phyloP scores from a whole-genome alignment of 169 alveolate genomes.

The Eimeria zaria region DNA sequence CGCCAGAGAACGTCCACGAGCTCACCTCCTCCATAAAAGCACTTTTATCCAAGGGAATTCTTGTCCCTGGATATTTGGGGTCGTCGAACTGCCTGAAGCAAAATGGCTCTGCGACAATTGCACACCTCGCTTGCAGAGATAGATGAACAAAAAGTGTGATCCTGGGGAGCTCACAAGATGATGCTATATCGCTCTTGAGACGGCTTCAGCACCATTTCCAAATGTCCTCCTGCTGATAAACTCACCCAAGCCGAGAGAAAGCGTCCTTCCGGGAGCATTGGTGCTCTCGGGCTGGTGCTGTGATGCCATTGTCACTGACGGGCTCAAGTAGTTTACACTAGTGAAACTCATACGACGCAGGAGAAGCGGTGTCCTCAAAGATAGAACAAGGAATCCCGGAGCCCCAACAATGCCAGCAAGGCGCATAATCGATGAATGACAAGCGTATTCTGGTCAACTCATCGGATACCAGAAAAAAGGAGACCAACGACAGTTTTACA shows the following conservation, averaged over 20 bases:
- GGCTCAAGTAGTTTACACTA: neutral
- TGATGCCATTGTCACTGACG: neutral
- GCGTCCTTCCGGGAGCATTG: neutral
- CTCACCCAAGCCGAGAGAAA: slow-evolving; percentile 47
- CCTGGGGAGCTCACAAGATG: neutral
- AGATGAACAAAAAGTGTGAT: neutral
- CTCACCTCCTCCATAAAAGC: slow-evolving; percentile 68
- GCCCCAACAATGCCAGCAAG: neutral
- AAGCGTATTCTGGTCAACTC: neutral
- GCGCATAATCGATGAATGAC: neutral
- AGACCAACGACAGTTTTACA: neutral
- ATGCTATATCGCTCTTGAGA: neutral
- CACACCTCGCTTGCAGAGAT: neutral
- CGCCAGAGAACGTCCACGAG: neutral
- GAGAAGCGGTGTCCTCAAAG: neutral
- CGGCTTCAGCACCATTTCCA: neutral
- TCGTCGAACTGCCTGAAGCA: slow-evolving; percentile 82
- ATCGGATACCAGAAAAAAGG: neutral
- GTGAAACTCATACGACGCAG: neutral
- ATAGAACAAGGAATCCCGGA: slow-evolving; percentile 11
- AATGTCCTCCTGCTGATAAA: neutral
- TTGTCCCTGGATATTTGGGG: slow-evolving; percentile 67
- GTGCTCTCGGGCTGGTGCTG: neutral
- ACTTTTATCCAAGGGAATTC: slow-evolving; percentile 46
- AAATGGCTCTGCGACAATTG: slow-evolving; percentile 55